A percentile compares a stretch with the other conserved stretches of the same genome.
phyloP scores from a whole-genome alignment of 139 green algal species.

The Chara braunii region DNA sequence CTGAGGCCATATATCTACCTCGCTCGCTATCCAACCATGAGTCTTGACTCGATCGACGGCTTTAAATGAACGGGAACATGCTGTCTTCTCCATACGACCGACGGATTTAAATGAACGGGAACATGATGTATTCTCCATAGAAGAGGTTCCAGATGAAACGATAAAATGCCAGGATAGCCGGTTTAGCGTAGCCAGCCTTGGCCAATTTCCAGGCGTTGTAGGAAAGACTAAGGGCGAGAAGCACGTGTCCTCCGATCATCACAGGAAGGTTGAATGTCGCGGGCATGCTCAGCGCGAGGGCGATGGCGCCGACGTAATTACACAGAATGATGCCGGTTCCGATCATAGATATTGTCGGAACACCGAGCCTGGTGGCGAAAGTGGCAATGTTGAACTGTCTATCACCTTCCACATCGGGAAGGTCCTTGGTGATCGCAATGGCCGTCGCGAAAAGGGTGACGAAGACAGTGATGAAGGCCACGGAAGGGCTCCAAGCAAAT shows the following conservation, averaged over 20 bases:
- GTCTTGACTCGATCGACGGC: neutral
- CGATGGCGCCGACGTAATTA: slow-evolving; percentile 81
- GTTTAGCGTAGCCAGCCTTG: too few relatives aligned
- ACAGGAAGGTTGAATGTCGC: slow-evolving; percentile 34
- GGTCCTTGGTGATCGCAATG: slow-evolving; percentile 97
- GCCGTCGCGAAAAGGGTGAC: slow-evolving; percentile 93
- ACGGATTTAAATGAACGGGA: slow-evolving; percentile 67
- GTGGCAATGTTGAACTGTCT: slow-evolving; percentile 73
- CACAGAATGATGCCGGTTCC: slow-evolving; percentile 66
- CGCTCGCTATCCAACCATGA: neutral
- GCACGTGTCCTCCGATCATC: slow-evolving; percentile 46
- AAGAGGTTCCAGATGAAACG: slow-evolving; percentile 93
- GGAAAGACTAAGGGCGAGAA: too few relatives aligned
- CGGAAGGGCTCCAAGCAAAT: slow-evolving; percentile 67
- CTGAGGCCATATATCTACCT: neutral
- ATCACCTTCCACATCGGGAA: slow-evolving; percentile 94
- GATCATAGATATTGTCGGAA: slow-evolving; percentile 51
- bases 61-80: neutral
- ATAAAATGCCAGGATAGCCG: slow-evolving; percentile 70
- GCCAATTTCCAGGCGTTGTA: too few relatives aligned
- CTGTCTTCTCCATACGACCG: neutral
- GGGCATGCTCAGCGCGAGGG: neutral
- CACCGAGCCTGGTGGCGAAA: slow-evolving; percentile 83
- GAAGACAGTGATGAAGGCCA: slow-evolving; percentile 94
- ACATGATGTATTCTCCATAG: slow-evolving; percentile 85